Evolutionary conservation across 1,139 yeast genomes (phyloP).

Genomic region (Hemisphaericaspora xylofermentans): DNA sequence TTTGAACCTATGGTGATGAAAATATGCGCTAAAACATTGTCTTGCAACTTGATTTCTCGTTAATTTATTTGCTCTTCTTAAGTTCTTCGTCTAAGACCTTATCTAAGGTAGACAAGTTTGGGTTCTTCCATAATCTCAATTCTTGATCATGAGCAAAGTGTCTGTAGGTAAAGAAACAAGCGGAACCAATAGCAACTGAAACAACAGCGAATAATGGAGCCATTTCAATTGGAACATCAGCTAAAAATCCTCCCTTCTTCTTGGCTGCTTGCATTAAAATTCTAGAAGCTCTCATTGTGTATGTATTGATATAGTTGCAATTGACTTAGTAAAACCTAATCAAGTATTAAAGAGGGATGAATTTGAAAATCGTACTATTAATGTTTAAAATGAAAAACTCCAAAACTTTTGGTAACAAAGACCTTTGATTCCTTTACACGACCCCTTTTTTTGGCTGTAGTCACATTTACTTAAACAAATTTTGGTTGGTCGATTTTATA

Average conservation of each 20-base stretch:
- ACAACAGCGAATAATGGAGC: constrained; percentile 65
- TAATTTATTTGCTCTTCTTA: constrained; percentile 12
- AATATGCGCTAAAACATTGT: no score
- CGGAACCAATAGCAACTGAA: constrained; percentile 68
- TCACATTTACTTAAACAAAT: neutral
- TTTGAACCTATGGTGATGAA: no score
- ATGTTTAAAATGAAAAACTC: no score
- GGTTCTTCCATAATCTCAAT: constrained; percentile 70
- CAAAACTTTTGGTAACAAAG: neutral
- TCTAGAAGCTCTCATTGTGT: constrained; percentile 55
- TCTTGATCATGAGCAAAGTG: constrained; percentile 66
- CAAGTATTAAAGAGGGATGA: no score
- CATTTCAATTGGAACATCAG: constrained; percentile 66
- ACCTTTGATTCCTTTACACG: neutral
- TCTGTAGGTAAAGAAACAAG: constrained; percentile 67
- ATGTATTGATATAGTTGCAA: neutral
- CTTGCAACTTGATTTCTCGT: no score
- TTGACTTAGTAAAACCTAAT: no score
- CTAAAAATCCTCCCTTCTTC: constrained; percentile 17
- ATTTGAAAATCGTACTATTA: no score
- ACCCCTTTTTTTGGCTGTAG: neutral
- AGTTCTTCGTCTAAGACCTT: constrained; percentile 56
- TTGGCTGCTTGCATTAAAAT: constrained; percentile 51
- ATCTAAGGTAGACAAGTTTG: constrained; percentile 56
- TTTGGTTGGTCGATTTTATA: constrained; percentile 7